phyloP scores from a whole-genome alignment of 495 filamentous ascomycete species.

The Penicillium cinerascens region DNA sequence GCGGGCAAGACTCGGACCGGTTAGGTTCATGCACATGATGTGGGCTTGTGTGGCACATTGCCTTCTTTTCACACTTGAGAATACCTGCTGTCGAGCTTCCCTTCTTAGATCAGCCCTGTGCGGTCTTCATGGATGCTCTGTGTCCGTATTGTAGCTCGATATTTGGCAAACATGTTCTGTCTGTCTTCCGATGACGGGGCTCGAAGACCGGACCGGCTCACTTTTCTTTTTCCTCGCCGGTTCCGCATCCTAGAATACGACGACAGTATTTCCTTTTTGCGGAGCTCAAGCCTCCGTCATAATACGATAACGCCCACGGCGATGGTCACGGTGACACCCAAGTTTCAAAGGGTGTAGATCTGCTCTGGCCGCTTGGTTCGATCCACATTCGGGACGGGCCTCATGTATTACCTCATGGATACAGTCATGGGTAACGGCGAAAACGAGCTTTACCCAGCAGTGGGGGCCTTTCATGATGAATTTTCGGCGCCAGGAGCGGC shows the following conservation, averaged over 20 bases:
- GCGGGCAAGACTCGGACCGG: conserved; percentile 10
- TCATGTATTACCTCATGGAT: conserved; percentile 20
- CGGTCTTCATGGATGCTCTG: conserved; percentile 5
- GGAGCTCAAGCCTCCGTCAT: background rate
- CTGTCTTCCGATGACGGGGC: conserved; percentile 7
- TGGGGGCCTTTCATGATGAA: conserved; percentile 1
- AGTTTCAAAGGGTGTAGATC: conserved; percentile 10
- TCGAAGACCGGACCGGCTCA: background rate
- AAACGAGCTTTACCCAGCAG: background rate
- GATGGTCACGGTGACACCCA: conserved; percentile 4
- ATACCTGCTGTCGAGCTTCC: background rate
- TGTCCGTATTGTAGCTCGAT: conserved; percentile 1
- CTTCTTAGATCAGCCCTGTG: conserved; percentile 2
- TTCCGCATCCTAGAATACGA: background rate
- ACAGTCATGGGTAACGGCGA: conserved; percentile 6
- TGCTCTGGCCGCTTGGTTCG: background rate
- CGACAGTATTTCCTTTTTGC: background rate
- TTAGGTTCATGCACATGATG: conserved; percentile 12
- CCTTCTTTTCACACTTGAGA: background rate
- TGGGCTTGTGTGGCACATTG: conserved; percentile 7
- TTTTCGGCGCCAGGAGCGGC: conserved; percentile 28
- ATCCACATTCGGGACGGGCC: conserved; percentile 22
- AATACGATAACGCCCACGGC: background rate
- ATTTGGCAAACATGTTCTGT: background rate
- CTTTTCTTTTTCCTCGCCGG: background rate